Evolutionary conservation across 495 filamentous ascomycete genomes (phyloP), one percentile per base, ranked within the genome.

Genomic region (Penicillium verhagenii): DNA sequence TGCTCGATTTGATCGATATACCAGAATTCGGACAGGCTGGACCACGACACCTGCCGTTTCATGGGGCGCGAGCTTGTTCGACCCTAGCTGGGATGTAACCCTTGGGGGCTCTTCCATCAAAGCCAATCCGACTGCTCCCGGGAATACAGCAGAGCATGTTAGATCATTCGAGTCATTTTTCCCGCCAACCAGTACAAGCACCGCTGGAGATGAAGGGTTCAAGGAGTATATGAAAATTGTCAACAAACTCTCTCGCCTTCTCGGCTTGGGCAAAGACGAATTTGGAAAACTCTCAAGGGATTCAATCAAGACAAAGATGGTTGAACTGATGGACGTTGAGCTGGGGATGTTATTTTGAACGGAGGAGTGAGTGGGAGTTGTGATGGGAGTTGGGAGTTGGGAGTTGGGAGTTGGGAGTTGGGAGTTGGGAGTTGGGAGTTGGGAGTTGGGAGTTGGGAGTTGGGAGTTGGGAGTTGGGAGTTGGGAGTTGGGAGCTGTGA

Each of bases 1-100:
- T 19, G 69, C 79, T 14, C 69, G 83, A 6, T 82, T 82, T 54
- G 82, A 82, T 47, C 71, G 65, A 20, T 85, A 83, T 67, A 57
- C 23, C 67, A 57, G 16, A 50, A 56, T 23, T 29, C 49, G 2
- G 29, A 39, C 13, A 1, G 47, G 28, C 14, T 50, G 56, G 40
- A 50, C n/a, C 16, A 35, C n/a, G 6, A 26, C 13, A 11, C 53
- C 50, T 0, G 54, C 25, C 8, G 50, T 62, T 8, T 63, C 64
- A 10, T 81, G 81, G 67, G 77, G 73, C 4, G 73, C 80, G 8
- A 72, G 73, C 0, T 38, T 88, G 4, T 82, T 73, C 49, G 71
- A 79, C 42, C 66, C 69, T 2, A 47, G 66, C 21, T 88, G 85
- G 85, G 78, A 83, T 35, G 63, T 14, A 3, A 21, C 18, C 7